Evolutionary conservation across 2,329 filamentous ascomycete genomes (phyloP).

Genomic region (Aspergillus sp.): DNA sequence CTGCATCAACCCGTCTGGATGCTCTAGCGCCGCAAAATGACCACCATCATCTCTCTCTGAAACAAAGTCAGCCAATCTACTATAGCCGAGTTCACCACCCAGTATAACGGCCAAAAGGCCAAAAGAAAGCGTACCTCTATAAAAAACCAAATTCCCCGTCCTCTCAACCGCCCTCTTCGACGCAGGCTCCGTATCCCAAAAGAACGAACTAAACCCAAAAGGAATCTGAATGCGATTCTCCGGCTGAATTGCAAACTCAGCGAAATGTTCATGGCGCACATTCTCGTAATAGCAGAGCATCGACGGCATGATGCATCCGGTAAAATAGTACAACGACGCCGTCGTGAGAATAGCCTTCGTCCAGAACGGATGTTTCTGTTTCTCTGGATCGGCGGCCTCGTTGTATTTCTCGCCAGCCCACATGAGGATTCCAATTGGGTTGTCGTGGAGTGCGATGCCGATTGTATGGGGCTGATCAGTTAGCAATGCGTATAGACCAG

Average conservation of each 20-base stretch:
- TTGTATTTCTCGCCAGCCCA: constrained; percentile 11
- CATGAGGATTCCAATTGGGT: constrained; percentile 8
- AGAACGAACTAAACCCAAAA: constrained; percentile 11
- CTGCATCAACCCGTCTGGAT: neutral
- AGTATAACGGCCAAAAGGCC: too few relatives aligned
- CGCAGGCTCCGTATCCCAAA: constrained; percentile 3
- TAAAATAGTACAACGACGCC: constrained; percentile 10
- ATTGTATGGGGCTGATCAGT: constrained; percentile 2
- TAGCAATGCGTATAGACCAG: too few relatives aligned
- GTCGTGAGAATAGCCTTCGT: constrained; percentile 10
- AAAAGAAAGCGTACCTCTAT: constrained; percentile 1
- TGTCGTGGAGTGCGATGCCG: constrained; percentile 8
- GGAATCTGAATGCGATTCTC: constrained; percentile 6
- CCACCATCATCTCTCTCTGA: constrained; percentile 8
- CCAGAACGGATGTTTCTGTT: constrained; percentile 1
- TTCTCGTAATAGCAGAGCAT: constrained; percentile 11
- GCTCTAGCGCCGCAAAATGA: constrained; percentile 10
- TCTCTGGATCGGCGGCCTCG: constrained; percentile 4
- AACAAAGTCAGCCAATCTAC: too few relatives aligned
- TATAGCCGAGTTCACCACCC: too few relatives aligned
- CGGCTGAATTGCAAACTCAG: neutral
- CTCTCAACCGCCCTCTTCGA: neutral
- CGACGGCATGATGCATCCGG: constrained; percentile 9
- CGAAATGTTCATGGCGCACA: constrained; percentile 3
- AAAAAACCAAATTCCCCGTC: constrained; percentile 9